phyloP scores from a whole-genome alignment of 139 green algal species.

The Chlamydomonas sp. region DNA sequence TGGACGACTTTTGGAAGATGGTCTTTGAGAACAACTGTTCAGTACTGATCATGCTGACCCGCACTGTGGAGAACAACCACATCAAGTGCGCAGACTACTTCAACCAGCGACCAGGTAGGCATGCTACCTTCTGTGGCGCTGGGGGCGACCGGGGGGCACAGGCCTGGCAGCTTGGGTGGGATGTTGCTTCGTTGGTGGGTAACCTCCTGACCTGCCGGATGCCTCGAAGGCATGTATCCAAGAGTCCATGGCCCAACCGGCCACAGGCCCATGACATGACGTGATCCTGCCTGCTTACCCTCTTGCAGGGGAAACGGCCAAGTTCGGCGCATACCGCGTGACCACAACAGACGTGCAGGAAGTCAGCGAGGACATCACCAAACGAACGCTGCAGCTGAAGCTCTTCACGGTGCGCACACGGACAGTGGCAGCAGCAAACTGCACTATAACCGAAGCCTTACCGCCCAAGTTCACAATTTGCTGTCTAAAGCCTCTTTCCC shows the following conservation, averaged over 20 bases:
- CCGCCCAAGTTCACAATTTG: too few relatives aligned
- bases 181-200: background rate
- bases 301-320: slow-evolving; percentile 30
- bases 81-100: slow-evolving; percentile 63
- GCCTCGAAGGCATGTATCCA: too few relatives aligned
- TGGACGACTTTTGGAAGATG: slow-evolving; percentile 68
- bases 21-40: slow-evolving; percentile 49
- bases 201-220: too few relatives aligned
- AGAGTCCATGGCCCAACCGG: too few relatives aligned
- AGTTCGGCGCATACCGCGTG: slow-evolving; percentile 34
- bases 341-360: slow-evolving; percentile 35
- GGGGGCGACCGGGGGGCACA: too few relatives aligned
- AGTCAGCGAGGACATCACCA: slow-evolving; percentile 45
- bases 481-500: too few relatives aligned
- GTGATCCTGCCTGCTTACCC: too few relatives aligned
- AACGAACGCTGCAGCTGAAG: slow-evolving; percentile 40
- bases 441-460: background rate
- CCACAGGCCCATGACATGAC: too few relatives aligned
- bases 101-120: slow-evolving; percentile 35
- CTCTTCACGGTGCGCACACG: slow-evolving; percentile 25
- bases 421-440: background rate
- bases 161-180: background rate
- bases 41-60: slow-evolving; percentile 59
- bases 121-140: too few relatives aligned
- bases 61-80: slow-evolving; percentile 44